Conservation (phyloP, 352 stramenopile species). For the Pythium sp. region DNA sequence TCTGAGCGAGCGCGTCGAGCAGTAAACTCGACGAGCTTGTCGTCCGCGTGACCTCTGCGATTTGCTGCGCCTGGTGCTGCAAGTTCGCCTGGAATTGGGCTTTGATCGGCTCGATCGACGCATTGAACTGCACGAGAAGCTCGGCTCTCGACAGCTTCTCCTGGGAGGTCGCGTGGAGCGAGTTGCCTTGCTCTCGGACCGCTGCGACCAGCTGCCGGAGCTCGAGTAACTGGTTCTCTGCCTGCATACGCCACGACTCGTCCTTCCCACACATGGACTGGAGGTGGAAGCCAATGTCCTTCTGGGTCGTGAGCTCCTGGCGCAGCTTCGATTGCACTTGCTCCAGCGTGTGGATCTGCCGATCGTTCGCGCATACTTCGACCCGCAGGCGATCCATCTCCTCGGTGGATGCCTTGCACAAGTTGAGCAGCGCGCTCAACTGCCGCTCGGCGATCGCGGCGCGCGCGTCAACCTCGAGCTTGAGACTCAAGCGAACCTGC, state of each 20-base stretch:
- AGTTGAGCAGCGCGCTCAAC: slow-evolving; percentile 65
- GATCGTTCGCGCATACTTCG: slow-evolving; percentile 67
- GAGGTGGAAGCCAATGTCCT: slow-evolving; percentile 78
- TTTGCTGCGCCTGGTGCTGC: slow-evolving; percentile 70
- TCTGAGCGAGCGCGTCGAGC: slow-evolving; percentile 59
- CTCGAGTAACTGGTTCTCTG: slow-evolving; percentile 78
- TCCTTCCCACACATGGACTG: slow-evolving; percentile 85
- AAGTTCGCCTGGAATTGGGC: slow-evolving; percentile 68
- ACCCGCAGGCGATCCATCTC: slow-evolving; percentile 68
- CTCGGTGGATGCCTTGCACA: slow-evolving; percentile 73
- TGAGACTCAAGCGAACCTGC: slow-evolving; percentile 75
- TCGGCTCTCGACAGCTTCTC: slow-evolving; percentile 76
- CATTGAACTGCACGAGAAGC: slow-evolving; percentile 79
- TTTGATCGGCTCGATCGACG: slow-evolving; percentile 77
- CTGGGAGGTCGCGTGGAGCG: slow-evolving; percentile 54
- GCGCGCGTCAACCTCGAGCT: slow-evolving; percentile 77
- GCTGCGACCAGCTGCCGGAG: slow-evolving; percentile 69
- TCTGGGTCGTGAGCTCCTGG: slow-evolving; percentile 78
- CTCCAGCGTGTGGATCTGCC: slow-evolving; percentile 73
- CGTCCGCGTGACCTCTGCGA: slow-evolving; percentile 61
- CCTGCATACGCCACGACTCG: slow-evolving; percentile 82
- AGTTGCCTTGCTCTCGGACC: slow-evolving; percentile 67
- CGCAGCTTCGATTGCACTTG: slow-evolving; percentile 74
- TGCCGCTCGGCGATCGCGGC: slow-evolving; percentile 75
- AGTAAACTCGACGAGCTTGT: slow-evolving; percentile 57